Conservation (phyloP, 2,329 filamentous ascomycete genomes). For the Knufia petricola region DNA sequence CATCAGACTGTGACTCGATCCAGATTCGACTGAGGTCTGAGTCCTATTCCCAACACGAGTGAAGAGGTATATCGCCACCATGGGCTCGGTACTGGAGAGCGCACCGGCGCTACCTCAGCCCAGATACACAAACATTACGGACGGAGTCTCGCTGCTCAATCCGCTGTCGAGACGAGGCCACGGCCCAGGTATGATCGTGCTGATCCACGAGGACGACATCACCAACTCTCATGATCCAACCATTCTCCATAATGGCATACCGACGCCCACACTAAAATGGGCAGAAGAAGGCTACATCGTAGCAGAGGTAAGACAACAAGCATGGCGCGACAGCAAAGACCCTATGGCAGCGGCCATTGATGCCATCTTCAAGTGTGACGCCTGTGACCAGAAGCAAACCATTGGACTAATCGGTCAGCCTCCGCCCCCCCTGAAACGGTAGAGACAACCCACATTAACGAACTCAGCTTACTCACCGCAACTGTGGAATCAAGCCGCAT, state of each 20-base stretch:
- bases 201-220: constrained; percentile 29
- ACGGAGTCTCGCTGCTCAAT: constrained; percentile 30
- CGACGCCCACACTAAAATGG: constrained; percentile 46
- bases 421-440: neutral
- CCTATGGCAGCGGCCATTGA: constrained; percentile 21
- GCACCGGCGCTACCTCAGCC: neutral
- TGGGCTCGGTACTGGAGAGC: neutral
- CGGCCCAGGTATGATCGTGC: constrained; percentile 41
- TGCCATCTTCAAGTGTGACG: constrained; percentile 18
- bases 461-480: constrained; percentile 20
- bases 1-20: too few species aligned
- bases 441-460: too few species aligned
- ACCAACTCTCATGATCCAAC: neutral
- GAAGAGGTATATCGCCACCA: too few species aligned
- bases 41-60: too few species aligned
- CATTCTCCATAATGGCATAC: neutral
- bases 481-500: constrained; percentile 10
- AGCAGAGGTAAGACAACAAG: constrained; percentile 38
- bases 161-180: constrained; percentile 41
- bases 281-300: constrained; percentile 61
- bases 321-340: constrained; percentile 9
- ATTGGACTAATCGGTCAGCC: constrained; percentile 15
- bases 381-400: neutral
- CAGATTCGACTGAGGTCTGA: too few species aligned
- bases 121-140: constrained; percentile 3